Evolutionary conservation across 768 basidiomycete genomes (phyloP), one percentile per base, ranked within the genome.

Genomic region (Porpolomopsis calyptriformis): DNA sequence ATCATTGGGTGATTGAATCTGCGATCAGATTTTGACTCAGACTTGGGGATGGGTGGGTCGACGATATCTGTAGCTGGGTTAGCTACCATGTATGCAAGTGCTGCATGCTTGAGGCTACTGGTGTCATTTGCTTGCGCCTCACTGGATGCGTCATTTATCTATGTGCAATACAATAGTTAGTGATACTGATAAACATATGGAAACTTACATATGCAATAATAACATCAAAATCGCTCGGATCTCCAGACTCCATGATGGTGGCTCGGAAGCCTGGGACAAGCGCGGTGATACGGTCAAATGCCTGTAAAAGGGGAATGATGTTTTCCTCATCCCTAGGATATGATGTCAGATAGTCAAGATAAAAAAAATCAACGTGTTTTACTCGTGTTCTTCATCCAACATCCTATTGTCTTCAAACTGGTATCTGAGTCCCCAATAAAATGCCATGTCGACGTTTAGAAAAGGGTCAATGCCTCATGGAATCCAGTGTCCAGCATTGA

Each of bases 1-100:
- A 58, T 61, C 0, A 56, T 27, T 16, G 60, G 57, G 43, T 65
- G 56, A 31, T 60, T 49, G 10, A 52, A 46, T 0, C 59, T 52
- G 2, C 45, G 53, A 20, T 50, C 47, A 16, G 36, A 24, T 31
- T 50, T 5, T 6, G 23, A 3, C 43, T 50, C 18, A 51, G 53
- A 40, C 39, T 50, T 24, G 49, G 50, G 1, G 44, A 50, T 45
- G 20, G 48, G 14, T 45, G 52, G 45, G 51, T 53, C 46, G 23
- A 38, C 10, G 25, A 46, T 4, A 23, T 53, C n/a, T 50, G 53
- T 25, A 20, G 22, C 26, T 18, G 26, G 16, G 23, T 48, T 37
- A 0, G 33, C 6, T 4, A 31, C n/a, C 16, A 48, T 22, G 14
- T 43, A 43, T 25, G 9, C 11, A 2, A 36, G 7, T 4, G 35